Base-by-base conservation (phyloP, 2,329 filamentous ascomycete species). In the Monosporascus ibericus region DNA sequence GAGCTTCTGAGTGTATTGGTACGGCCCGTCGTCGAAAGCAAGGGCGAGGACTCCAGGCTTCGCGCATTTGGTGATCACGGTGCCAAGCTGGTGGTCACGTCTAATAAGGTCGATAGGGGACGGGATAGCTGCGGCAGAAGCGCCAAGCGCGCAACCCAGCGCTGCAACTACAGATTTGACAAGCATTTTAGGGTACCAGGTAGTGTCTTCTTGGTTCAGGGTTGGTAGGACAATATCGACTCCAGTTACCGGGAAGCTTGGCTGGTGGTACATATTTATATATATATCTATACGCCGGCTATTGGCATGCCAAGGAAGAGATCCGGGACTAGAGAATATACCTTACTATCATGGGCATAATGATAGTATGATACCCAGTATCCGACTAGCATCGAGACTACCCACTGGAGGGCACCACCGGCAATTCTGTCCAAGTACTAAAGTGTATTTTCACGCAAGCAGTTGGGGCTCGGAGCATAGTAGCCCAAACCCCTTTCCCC, bases 1-100 rank as follows among this genome's bases (percentile, higher is more conserved):
- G 2, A 81, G 66, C 46, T 69, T 66, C 2, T 64, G 69, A 0
- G 77, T 81, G 60, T 75, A 79, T 50, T 70, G 63, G 53, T 75
- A 77, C 1, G 78, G 78, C 0, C 77, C 77, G 50, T 81, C 78
- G 51, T 81, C 78, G 55, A 77, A 80, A 2, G 77, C 76, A n/a
- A 80, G 70, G 0, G 77, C 76, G 3, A 81, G 63, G 40, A 73
- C 68, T 14, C 72, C 72, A 0, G 75, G 70, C 52, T 67, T 69
- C 51, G 63, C 63, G 65, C 75, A 78, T 56, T 73, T 69, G 8
- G 69, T 72, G 55, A 76, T 75, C 37, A 78, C 72, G 24, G 69
- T 67, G 15, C 75, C 75, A 1, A 71, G 63, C 11, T 63, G 67
- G 34, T 72, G 68, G 2, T 69, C 67, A 6, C 72, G 69, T 51